These are phyloP conservation scores for Apiospora hydei DNA, from an alignment of 2,329 filamentous ascomycete genomes.

Conservation along the genomic window DNA sequence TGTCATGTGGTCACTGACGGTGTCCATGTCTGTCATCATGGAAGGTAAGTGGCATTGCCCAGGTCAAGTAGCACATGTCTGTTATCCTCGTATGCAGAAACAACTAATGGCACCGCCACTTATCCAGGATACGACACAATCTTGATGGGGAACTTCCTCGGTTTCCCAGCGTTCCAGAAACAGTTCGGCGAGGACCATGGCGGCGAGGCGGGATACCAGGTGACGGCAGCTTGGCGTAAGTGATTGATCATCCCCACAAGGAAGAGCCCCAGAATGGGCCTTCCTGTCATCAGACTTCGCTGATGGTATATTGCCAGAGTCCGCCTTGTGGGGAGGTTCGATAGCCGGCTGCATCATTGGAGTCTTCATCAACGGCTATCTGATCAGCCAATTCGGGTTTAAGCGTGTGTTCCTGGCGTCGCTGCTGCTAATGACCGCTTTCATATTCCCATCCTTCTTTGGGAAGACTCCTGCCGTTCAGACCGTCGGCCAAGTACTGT, in stretches of 20 bases:
- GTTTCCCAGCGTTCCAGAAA: slow-evolving; percentile 38
- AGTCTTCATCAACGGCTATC: slow-evolving; percentile 46
- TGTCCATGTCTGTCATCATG: slow-evolving; percentile 40
- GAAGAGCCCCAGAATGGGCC: neutral
- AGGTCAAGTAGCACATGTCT: neutral
- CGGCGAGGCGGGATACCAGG: slow-evolving; percentile 43
- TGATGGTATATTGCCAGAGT: neutral
- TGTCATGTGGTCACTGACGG: slow-evolving; percentile 32
- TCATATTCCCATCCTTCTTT: slow-evolving; percentile 49
- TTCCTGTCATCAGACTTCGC: neutral
- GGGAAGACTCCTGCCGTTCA: slow-evolving; percentile 39
- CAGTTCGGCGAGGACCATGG: slow-evolving; percentile 38
- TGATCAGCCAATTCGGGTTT: slow-evolving; percentile 46
- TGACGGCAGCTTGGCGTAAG: slow-evolving; percentile 51
- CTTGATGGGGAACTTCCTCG: slow-evolving; percentile 44
- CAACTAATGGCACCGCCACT: neutral
- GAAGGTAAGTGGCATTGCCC: slow-evolving; percentile 27
- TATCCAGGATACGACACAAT: slow-evolving; percentile 30
- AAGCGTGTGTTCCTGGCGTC: slow-evolving; percentile 45
- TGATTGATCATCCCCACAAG: too few relatives aligned
- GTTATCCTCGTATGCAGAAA: too few relatives aligned
- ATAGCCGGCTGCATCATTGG: slow-evolving; percentile 51
- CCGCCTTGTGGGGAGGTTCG: slow-evolving; percentile 37
- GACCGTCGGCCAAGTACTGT: slow-evolving; percentile 44
- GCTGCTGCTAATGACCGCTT: slow-evolving; percentile 41